phyloP scores from a whole-genome alignment of 2,329 filamentous ascomycete genomes.

The Didymosphaeria variabile region DNA sequence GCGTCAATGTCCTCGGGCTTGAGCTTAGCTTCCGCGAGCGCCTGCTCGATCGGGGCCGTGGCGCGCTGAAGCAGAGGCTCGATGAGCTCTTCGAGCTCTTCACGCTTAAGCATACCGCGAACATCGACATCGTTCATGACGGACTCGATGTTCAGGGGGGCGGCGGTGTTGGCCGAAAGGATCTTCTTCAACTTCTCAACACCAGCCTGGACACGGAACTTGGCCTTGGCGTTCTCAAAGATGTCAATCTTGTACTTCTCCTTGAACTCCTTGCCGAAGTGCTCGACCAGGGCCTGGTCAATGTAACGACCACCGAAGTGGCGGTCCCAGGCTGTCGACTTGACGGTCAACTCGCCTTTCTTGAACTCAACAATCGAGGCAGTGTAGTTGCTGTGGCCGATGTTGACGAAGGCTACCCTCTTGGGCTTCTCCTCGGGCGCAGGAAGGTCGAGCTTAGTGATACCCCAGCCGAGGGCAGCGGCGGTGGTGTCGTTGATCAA shows the following conservation, averaged over 20 bases:
- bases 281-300: constrained; percentile 92
- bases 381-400: constrained; percentile 96
- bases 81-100: constrained; percentile 92
- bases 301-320: constrained; percentile 98
- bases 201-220: constrained; percentile 83
- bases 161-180: constrained; percentile 90
- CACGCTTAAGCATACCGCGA: constrained; percentile 84
- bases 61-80: constrained; percentile 81
- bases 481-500: constrained; percentile 99
- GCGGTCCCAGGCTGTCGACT: constrained; percentile 90
- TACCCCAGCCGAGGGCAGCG: constrained; percentile 93
- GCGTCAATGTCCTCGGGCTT: constrained; percentile 90
- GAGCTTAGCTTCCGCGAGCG: constrained; percentile 91
- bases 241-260: constrained; percentile 98
- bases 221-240: constrained; percentile 86
- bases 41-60: constrained; percentile 82
- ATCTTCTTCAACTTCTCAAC: constrained; percentile 99
- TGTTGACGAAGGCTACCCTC: constrained; percentile 90
- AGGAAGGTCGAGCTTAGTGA: constrained; percentile 96
- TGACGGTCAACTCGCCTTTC: constrained; percentile 95
- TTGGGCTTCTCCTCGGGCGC: constrained; percentile 88
- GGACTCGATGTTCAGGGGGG: constrained; percentile 95
- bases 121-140: constrained; percentile 99
- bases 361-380: constrained; percentile 93
- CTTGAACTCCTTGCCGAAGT: constrained; percentile 95